phyloP scores from a whole-genome alignment of 75 land plant species.

The Azolla pinnata region DNA sequence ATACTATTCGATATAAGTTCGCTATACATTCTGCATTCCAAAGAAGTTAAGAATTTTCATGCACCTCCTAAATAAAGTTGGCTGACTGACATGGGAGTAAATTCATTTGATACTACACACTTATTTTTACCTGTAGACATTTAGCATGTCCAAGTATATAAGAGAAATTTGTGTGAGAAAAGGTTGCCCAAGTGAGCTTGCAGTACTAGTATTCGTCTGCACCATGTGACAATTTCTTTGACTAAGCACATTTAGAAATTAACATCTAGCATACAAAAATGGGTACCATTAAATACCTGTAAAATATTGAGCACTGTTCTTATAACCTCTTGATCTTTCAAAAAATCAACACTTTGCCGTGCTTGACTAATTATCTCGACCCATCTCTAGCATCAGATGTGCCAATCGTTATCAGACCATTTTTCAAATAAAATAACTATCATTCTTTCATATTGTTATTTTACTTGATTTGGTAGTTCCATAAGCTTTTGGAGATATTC shows the following conservation, averaged over 20 bases:
- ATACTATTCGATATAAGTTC: conserved; percentile 93
- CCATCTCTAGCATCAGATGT: too few species aligned
- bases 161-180: conserved; percentile 77
- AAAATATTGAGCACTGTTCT: conserved; percentile 80
- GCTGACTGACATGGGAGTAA: too few species aligned
- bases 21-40: conserved; percentile 94
- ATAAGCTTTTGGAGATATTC: conserved; percentile 86
- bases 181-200: conserved; percentile 76
- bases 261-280: too few species aligned
- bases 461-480: conserved; percentile 94
- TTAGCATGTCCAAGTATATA: conserved; percentile 94
- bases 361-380: conserved; percentile 93
- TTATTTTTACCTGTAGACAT: conserved; percentile 97
- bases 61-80: too few species aligned
- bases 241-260: too few species aligned
- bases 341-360: conserved; percentile 69
- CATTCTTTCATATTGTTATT: too few species aligned
- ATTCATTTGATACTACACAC: too few species aligned
- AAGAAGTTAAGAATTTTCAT: too few species aligned
- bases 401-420: too few species aligned
- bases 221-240: too few species aligned
- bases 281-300: conserved; percentile 74
- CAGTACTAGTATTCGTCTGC: conserved; percentile 97
- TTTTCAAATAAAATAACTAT: too few species aligned
- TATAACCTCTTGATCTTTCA: conserved; percentile 80